Evolutionary conservation across 306 rosid species (phyloP), one percentile per base, ranked within the genome.

Genomic region (Dryas drummondii): DNA sequence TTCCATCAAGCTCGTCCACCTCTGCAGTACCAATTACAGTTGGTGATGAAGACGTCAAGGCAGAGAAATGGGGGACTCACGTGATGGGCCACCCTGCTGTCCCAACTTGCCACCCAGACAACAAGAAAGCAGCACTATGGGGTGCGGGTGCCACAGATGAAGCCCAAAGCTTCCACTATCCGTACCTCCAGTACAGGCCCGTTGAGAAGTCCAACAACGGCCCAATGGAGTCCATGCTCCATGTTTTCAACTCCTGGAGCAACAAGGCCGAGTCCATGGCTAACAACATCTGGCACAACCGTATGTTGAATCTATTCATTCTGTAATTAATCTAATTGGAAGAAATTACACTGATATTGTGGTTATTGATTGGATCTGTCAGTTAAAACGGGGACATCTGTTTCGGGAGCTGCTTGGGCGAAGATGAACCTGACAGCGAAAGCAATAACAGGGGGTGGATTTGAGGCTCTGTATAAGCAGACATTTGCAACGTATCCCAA

Each of bases 121-220:
- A 87, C 73, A 82, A 87, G 45, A 87, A 87, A 51, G 91, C 88
- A 7, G 85, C 91, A 37, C 77, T 70, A 4, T 87, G 91, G 91
- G 81, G 79, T 12, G 80, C 66, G 44, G 85, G 62, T 14, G 70
- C 67, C 32, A 26, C 76, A 2, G 76, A 72, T 5, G 40, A 83
- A 59, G 85, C 79, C 8, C 82, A 65, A 5, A 62, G 51, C 62
- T 66, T 81, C 73, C 87, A 86, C 26, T 73, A 79, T 16, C 91
- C 91, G 9, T 87, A 84, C 62, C 76, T 87, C 7, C 82, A 82
- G 2, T 80, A 77, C 80, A 59, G 78, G 16, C 88, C 87, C 5
- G 12, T 84, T 6, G 91, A 87, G 2, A 70, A 69, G 69, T 56
- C 83, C 22, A 49, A 53, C 56, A 70, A 64, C 66, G 66, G 63